Evolutionary conservation across 2,329 filamentous ascomycete genomes (phyloP).

Genomic region (Cercospora canescens): DNA sequence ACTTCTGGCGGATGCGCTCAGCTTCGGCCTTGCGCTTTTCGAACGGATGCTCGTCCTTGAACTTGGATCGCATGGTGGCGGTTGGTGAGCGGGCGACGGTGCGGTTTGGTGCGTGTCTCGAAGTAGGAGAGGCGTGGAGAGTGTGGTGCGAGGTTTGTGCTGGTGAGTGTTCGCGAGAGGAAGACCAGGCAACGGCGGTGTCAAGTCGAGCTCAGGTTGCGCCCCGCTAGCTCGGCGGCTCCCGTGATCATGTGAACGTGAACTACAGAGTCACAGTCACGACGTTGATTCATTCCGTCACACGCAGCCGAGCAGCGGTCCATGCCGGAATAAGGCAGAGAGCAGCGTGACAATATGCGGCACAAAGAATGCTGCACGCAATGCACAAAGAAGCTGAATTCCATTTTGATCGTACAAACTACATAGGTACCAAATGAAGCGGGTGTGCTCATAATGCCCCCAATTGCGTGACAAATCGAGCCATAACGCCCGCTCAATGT

Average conservation of each 20-base stretch:
- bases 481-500: constrained; percentile 15
- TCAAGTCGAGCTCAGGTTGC: not conserved
- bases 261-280: constrained; percentile 1
- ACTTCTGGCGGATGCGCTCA: constrained; percentile 98
- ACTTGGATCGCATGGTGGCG: constrained; percentile 92
- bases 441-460: constrained; percentile 1
- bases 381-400: not conserved
- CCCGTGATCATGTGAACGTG: not conserved
- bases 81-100: constrained; percentile 18
- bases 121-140: not conserved
- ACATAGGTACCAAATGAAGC: not conserved
- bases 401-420: not conserved
- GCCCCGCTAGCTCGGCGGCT: not conserved
- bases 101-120: constrained; percentile 5
- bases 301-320: not conserved
- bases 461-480: not conserved
- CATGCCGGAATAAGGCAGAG: not conserved
- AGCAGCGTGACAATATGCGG: not conserved
- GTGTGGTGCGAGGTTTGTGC: constrained; percentile 20
- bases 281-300: not conserved
- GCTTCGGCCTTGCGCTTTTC: constrained; percentile 99
- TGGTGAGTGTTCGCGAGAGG: not conserved
- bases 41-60: constrained; percentile 99
- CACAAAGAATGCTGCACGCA: not conserved
- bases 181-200: not conserved